Evolutionary conservation across 2,329 filamentous ascomycete species (phyloP).

Genomic region (Ophiostoma tasmaniense): DNA sequence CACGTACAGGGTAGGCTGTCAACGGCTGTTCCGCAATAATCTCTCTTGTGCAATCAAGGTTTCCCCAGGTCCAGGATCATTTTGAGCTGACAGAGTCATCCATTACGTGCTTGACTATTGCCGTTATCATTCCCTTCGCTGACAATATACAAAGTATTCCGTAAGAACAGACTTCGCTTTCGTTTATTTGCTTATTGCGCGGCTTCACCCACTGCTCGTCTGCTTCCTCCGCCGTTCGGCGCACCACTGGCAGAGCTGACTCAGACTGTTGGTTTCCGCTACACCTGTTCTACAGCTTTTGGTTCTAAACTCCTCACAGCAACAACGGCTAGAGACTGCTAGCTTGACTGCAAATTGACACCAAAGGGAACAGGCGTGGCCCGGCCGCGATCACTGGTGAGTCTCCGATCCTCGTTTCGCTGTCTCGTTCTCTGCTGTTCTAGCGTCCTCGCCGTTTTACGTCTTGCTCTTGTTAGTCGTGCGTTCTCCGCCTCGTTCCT

Average conservation of each 20-base stretch:
- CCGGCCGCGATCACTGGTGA: constrained; percentile 13
- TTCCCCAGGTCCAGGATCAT: neutral
- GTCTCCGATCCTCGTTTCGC: constrained; percentile 4
- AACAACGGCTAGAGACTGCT: no score
- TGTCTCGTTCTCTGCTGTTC: neutral
- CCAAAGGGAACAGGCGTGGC: neutral
- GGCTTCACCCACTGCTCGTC: neutral
- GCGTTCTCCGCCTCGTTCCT: neutral
- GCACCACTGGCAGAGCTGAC: neutral
- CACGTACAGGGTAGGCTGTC: neutral
- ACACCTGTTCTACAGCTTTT: neutral
- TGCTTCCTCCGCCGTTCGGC: neutral
- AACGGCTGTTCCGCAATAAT: neutral
- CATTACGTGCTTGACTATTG: neutral
- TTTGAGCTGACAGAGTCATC: neutral
- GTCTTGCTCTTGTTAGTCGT: neutral
- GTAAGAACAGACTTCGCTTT: neutral
- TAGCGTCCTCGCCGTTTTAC: neutral
- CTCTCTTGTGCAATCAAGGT: neutral
- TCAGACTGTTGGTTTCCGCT: neutral
- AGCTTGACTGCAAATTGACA: neutral
- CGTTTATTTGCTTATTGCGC: neutral
- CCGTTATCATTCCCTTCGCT: neutral
- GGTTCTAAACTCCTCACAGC: no score
- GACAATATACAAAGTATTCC: neutral